A percentile compares a stretch with the other conserved stretches of the same genome.
These are phyloP conservation scores for Madurella fahalii DNA, from an alignment of 2,329 filamentous ascomycete species.

Conservation along the genomic window DNA sequence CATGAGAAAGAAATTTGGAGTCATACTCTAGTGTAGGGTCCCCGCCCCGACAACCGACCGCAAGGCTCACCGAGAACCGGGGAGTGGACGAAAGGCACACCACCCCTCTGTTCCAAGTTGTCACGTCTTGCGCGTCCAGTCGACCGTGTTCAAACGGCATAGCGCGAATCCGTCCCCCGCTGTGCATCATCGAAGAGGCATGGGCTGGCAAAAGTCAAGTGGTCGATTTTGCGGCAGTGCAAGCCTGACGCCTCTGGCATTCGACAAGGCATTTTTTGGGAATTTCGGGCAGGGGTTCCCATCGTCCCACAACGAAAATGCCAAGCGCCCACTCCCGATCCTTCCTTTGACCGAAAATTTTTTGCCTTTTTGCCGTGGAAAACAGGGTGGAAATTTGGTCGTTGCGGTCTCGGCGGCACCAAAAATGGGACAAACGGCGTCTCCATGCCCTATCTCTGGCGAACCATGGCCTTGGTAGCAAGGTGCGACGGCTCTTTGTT, in stretches of 20 bases:
- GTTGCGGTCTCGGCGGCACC: slow-evolving; percentile 9
- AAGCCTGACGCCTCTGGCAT: slow-evolving; percentile 11
- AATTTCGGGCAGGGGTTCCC: slow-evolving; percentile 1
- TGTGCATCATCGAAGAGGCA: not conserved
- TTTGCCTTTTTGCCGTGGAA: slow-evolving; percentile 13
- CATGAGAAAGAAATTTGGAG: slow-evolving; percentile 14
- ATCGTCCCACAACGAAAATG: slow-evolving; percentile 3
- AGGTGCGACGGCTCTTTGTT: not conserved
- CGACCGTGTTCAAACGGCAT: not conserved
- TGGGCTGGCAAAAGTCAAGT: not conserved
- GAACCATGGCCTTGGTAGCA: not conserved
- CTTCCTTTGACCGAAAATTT: slow-evolving; percentile 20
- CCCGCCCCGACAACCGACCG: slow-evolving; percentile 17
- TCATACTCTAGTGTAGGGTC: slow-evolving; percentile 19
- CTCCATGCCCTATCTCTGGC: not conserved
- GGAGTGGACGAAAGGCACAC: not conserved
- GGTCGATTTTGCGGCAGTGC: slow-evolving; percentile 15
- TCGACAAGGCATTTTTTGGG: slow-evolving; percentile 14
- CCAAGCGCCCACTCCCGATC: slow-evolving; percentile 17
- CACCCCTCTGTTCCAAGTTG: not conserved
- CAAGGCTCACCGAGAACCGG: slow-evolving; percentile 19
- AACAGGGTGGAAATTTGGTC: slow-evolving; percentile 8
- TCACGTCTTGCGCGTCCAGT: not conserved
- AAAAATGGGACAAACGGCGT: not conserved
- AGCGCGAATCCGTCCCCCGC: not conserved